Evolutionary conservation across 345 rosid species (phyloP).

Genomic region (Limnanthes douglasii): DNA sequence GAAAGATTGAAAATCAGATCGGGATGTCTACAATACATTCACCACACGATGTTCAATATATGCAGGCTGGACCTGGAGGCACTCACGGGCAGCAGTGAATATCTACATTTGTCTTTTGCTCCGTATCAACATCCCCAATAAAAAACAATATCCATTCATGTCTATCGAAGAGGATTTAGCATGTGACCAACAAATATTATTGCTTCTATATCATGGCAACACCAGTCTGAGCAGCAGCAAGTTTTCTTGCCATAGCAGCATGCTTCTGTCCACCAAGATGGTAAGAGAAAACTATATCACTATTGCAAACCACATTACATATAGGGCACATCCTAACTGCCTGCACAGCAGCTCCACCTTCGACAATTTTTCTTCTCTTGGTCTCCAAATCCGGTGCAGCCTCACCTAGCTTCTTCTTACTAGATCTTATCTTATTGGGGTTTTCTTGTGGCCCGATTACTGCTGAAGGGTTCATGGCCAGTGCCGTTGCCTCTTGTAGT

Average conservation of each 20-base stretch:
- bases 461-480: slow-evolving; percentile 4
- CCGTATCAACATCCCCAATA: too few species aligned
- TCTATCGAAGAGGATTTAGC: too few species aligned
- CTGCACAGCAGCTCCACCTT: slow-evolving; percentile 25
- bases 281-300: slow-evolving; percentile 19
- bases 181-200: too few species aligned
- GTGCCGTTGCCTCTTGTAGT: slow-evolving; percentile 6
- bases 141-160: too few species aligned
- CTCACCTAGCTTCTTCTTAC: slow-evolving; percentile 15
- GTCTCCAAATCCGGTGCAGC: slow-evolving; percentile 16
- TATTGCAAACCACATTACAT: slow-evolving; percentile 38
- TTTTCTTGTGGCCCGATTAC: slow-evolving; percentile 19
- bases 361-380: slow-evolving; percentile 22
- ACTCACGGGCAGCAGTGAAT: too few species aligned
- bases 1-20: too few species aligned
- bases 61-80: too few species aligned
- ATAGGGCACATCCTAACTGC: slow-evolving; percentile 25
- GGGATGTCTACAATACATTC: too few species aligned
- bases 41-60: too few species aligned
- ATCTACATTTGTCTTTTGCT: too few species aligned
- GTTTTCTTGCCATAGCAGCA: slow-evolving; percentile 16
- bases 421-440: slow-evolving; percentile 4
- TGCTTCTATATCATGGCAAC: too few species aligned
- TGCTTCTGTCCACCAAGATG: slow-evolving; percentile 34
- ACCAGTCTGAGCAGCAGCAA: slow-evolving; percentile 2